These are phyloP conservation scores for Porcisia hertigi DNA, from an alignment of 208 protist species.

Conservation along the genomic window DNA sequence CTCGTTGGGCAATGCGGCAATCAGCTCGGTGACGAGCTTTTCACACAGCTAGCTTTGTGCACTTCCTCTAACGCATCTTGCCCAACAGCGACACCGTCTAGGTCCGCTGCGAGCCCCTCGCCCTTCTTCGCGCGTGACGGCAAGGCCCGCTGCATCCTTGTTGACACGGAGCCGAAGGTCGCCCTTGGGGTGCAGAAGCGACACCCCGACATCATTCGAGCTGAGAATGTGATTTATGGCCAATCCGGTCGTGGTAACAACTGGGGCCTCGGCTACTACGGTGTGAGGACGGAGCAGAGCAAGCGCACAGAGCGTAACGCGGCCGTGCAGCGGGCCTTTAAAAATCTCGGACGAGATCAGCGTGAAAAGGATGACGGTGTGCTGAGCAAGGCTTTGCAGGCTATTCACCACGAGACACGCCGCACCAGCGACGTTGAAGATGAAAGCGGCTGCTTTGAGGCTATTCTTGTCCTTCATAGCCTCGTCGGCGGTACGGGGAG, in stretches of 20 bases:
- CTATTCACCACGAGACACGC: conserved; percentile 76
- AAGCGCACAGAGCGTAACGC: conserved; percentile 45
- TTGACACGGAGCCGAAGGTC: conserved; percentile 91
- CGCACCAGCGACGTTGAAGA: conserved; percentile 47
- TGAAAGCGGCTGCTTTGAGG: conserved; percentile 53
- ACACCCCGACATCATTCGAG: conserved; percentile 53
- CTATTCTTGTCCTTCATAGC: conserved; percentile 83
- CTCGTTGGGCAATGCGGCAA: conserved; percentile 89
- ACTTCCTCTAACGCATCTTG: conserved; percentile 8
- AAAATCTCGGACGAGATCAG: conserved; percentile 61
- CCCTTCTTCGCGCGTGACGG: conserved; percentile 69
- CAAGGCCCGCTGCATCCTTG: conserved; percentile 79
- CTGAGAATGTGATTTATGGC: conserved; percentile 73
- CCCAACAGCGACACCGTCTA: background rate
- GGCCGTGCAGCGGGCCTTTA: conserved; percentile 46
- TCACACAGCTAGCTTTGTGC: conserved; percentile 60
- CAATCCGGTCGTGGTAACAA: conserved; percentile 88
- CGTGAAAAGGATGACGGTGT: conserved; percentile 62
- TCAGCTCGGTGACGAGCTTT: conserved; percentile 86
- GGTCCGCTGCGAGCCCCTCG: conserved; percentile 1
- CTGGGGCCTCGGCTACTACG: conserved; percentile 88
- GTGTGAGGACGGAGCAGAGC: conserved; percentile 46
- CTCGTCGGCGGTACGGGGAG: conserved; percentile 86
- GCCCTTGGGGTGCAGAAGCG: conserved; percentile 59
- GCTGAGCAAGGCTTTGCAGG: conserved; percentile 56